Evolutionary conservation across 345 rosid species (phyloP).

Genomic region (Gossypium sturtianum): DNA sequence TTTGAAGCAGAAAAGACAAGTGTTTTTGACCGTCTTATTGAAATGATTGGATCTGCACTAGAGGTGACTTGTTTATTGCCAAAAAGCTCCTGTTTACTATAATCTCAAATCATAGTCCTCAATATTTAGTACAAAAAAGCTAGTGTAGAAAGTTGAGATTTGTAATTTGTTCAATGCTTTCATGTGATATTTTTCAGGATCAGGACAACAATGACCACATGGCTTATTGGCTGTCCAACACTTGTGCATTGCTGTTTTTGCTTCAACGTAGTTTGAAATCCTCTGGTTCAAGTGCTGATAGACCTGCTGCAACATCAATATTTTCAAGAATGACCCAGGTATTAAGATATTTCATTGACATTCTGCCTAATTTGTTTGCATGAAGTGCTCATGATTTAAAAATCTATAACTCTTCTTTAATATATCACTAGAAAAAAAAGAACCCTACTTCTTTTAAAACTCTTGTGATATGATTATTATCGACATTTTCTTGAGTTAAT

Average conservation of each 20-base stretch:
- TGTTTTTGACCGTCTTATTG: slow-evolving; percentile 89
- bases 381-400: background rate
- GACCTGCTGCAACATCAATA: slow-evolving; percentile 67
- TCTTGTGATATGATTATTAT: background rate
- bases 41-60: slow-evolving; percentile 79
- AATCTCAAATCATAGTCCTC: background rate
- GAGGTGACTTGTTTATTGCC: slow-evolving; percentile 46
- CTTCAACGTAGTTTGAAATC: slow-evolving; percentile 74
- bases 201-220: slow-evolving; percentile 68
- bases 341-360: background rate
- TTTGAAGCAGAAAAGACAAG: slow-evolving; percentile 92
- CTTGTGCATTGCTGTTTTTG: slow-evolving; percentile 69
- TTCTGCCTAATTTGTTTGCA: background rate
- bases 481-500: background rate
- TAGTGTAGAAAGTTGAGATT: background rate
- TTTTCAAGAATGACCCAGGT: slow-evolving; percentile 92
- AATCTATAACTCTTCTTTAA: background rate
- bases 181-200: slow-evolving; percentile 39
- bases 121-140: background rate
- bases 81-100: background rate
- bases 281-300: slow-evolving; percentile 53
- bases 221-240: slow-evolving; percentile 88
- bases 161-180: background rate
- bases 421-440: background rate
- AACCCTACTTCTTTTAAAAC: background rate